Evolutionary conservation across 1,284 basidiomycete genomes (phyloP), one percentile per base, ranked within the genome.

Genomic region (Tremellales sp.): DNA sequence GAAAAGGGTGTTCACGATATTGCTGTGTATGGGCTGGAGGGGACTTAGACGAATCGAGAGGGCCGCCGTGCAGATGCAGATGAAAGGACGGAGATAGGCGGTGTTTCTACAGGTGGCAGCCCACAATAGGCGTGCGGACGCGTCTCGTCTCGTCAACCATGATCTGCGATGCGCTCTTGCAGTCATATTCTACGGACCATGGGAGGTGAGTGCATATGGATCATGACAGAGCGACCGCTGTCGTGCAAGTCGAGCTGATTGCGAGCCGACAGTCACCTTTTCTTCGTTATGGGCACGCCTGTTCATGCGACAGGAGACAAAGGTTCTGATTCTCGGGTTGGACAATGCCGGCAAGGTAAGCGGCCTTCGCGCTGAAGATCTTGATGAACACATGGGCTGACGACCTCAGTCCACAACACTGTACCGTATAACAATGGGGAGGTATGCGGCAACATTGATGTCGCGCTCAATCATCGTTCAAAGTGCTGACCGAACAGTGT

Each of bases 391-490:
- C 31, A 8, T 15, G 15, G 33, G 26, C 41, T 43, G 46, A 49
- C 52, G 1, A 5, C 15, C 17, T 4, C 49, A 68, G 65, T 76
- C 73, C 10, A 77, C 76, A 2, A 71, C 78, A 22, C 70, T 77
- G 47, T 79, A 78, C 58, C 73, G 77, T 40, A 78, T 78, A 61
- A 78, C 76, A 11, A 75, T 78, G 58, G 78, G 33, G 77, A 35
- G 19, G 21, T 40, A 24, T 19, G 21, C 19, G n/a, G n/a, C n/a
- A n/a, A n/a, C n/a, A n/a, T n/a, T n/a, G n/a, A n/a, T n/a, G n/a
- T 40, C 21, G 6, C 39, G 6, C 6, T 15, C 13, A 6, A 36
- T 15, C 6, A 7, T 6, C 4, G 6, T n/a, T 13, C 15, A 4
- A 5, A 5, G 33, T 6, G 5, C 13, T 36, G 33, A 36, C 13